These are phyloP conservation scores for Grosmannia clavigera DNA, from an alignment of 2,329 filamentous ascomycete species.

Conservation along the genomic window DNA sequence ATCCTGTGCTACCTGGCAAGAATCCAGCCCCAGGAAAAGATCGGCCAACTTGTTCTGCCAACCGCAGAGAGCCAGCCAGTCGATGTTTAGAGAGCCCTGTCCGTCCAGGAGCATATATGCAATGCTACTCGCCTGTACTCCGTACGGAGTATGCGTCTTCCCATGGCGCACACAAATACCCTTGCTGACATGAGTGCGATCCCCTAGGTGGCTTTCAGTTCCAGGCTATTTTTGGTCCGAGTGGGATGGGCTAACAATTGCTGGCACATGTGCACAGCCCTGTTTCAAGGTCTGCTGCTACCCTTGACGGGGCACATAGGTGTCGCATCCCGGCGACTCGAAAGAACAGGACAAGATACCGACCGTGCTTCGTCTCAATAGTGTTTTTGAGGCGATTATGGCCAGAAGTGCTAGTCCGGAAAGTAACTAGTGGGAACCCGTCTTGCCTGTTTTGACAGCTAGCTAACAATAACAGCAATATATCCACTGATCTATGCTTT, in stretches of 20 bases:
- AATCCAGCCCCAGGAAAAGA: background rate
- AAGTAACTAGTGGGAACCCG: background rate
- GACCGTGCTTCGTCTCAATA: background rate
- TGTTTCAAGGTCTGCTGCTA: background rate
- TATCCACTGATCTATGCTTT: background rate
- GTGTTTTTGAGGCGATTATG: background rate
- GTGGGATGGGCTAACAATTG: background rate
- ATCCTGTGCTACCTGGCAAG: background rate
- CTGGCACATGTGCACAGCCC: background rate
- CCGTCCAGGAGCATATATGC: background rate
- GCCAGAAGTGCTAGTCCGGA: background rate
- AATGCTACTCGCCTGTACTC: background rate
- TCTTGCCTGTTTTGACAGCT: background rate
- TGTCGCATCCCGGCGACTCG: background rate
- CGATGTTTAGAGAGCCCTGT: background rate
- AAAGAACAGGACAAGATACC: background rate
- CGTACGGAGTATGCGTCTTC: background rate
- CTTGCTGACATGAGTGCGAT: background rate
- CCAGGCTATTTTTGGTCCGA: background rate
- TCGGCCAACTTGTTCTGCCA: background rate
- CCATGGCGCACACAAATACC: background rate
- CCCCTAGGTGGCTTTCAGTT: background rate
- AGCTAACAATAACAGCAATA: background rate
- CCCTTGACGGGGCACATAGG: background rate
- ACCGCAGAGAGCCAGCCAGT: background rate